Percentiles rank a stretch among this genome's conserved stretches.
Evolutionary conservation across 2,329 filamentous ascomycete species (phyloP).

Genomic region (Aureobasidium sp.): DNA sequence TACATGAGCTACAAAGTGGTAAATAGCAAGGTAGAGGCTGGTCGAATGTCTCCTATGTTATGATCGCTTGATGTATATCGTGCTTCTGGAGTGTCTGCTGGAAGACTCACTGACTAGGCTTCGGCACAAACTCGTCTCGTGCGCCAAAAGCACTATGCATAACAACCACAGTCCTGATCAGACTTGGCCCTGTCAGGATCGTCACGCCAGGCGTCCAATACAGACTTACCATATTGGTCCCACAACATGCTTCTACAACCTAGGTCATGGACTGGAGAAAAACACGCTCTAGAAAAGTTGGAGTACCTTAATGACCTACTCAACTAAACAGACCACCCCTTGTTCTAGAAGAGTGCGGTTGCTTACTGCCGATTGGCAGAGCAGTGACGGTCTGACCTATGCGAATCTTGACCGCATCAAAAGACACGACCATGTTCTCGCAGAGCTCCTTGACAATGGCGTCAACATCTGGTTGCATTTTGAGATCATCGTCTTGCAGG

Average conservation of each 20-base stretch:
- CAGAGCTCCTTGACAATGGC: constrained; percentile 8
- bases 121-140: too few relatives aligned
- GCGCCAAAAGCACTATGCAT: too few relatives aligned
- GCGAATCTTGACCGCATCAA: constrained; percentile 38
- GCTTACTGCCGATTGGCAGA: constrained; percentile 15
- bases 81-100: too few relatives aligned
- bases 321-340: not conserved
- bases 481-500: constrained; percentile 1
- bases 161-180: too few relatives aligned
- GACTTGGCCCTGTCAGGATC: too few relatives aligned
- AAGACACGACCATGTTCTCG: constrained; percentile 20
- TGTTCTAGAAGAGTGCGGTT: not conserved
- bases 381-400: constrained; percentile 33
- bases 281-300: not conserved
- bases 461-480: constrained; percentile 13
- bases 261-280: too few relatives aligned
- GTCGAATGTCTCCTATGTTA: too few relatives aligned
- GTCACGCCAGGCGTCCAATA: too few relatives aligned
- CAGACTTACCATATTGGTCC: too few relatives aligned
- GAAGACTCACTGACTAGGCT: too few relatives aligned
- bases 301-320: not conserved
- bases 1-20: not conserved
- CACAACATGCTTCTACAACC: not conserved
- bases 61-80: too few relatives aligned
- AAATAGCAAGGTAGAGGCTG: too few relatives aligned